Percentiles rank a stretch among this genome's conserved stretches.
Conservation (phyloP, 805 yeast species). For the Saccharomycopsis olivae region DNA sequence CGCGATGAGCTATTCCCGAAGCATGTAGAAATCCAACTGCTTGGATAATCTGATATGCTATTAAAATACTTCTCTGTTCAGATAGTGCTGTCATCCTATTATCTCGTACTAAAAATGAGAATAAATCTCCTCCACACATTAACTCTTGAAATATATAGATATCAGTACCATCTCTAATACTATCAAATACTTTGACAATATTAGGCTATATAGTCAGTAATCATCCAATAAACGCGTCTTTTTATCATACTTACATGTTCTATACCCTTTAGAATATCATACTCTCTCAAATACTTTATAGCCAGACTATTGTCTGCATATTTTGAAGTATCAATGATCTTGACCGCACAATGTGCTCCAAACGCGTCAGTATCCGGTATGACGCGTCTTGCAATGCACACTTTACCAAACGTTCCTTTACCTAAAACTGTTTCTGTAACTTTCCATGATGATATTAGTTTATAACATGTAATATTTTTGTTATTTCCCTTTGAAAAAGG, state of each 20-base stretch:
- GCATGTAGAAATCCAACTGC: conserved; percentile 48
- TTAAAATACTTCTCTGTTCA: conserved; percentile 44
- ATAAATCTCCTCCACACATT: conserved; percentile 46
- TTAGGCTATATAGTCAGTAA: conserved; percentile 29
- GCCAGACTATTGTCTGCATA: no score
- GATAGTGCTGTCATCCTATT: conserved; percentile 31
- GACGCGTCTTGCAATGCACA: no score
- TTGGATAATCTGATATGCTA: conserved; percentile 43
- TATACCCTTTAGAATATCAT: conserved; percentile 29
- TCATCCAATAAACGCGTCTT: background rate
- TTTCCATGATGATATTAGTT: no score
- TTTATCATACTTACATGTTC: conserved; percentile 26
- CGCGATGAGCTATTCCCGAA: conserved; percentile 51
- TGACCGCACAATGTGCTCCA: conserved; percentile 38
- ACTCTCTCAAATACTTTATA: conserved; percentile 35
- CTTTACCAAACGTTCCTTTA: conserved; percentile 50
- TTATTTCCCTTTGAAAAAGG: background rate
- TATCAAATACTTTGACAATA: conserved; percentile 35
- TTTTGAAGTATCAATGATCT: conserved; percentile 28
- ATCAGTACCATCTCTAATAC: conserved; percentile 22
- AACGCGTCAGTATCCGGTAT: no score
- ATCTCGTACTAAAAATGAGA: conserved; percentile 40
- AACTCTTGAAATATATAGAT: conserved; percentile 29
- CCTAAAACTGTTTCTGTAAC: conserved; percentile 36
- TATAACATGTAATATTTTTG: no score